Conservation (phyloP, 257 asterid species). For the Dorcoceras hygrometricum region DNA sequence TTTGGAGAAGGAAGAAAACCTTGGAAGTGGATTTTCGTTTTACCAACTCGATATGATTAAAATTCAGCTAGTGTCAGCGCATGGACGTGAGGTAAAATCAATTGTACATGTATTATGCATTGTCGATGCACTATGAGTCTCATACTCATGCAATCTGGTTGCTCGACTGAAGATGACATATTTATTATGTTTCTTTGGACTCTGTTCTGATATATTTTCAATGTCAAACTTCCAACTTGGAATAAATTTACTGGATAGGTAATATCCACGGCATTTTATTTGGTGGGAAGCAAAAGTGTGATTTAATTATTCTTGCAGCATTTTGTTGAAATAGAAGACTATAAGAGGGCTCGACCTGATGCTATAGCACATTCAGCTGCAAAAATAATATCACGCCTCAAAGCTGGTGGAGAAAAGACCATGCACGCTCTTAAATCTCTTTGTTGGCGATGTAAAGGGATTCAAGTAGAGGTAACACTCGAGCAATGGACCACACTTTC, state of each 20-base stretch:
- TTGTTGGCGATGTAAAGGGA: constrained; percentile 95
- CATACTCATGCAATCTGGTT: constrained; percentile 15
- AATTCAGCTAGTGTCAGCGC: constrained; percentile 72
- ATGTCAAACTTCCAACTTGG: constrained; percentile 12
- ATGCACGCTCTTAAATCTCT: constrained; percentile 84
- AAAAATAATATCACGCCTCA: constrained; percentile 77
- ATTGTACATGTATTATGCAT: too few species aligned
- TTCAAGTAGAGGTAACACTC: constrained; percentile 81
- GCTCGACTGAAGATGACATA: constrained; percentile 4
- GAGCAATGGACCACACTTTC: neutral
- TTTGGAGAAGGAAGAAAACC: constrained; percentile 64
- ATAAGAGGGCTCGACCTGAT: constrained; percentile 84
- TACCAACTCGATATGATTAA: constrained; percentile 89
- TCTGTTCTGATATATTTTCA: neutral
- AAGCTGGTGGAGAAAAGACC: constrained; percentile 94
- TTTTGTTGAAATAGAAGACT: constrained; percentile 75
- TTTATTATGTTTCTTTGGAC: constrained; percentile 1
- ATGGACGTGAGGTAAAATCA: constrained; percentile 73
- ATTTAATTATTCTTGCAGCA: constrained; percentile 49
- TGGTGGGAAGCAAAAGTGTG: constrained; percentile 17
- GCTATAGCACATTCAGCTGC: constrained; percentile 93
- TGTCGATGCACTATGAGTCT: neutral
- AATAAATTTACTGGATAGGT: neutral
- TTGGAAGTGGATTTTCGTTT: constrained; percentile 82
- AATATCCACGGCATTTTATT: neutral